Base-by-base conservation (phyloP, 2,329 filamentous ascomycete species). In the Zasmidium cellare region DNA sequence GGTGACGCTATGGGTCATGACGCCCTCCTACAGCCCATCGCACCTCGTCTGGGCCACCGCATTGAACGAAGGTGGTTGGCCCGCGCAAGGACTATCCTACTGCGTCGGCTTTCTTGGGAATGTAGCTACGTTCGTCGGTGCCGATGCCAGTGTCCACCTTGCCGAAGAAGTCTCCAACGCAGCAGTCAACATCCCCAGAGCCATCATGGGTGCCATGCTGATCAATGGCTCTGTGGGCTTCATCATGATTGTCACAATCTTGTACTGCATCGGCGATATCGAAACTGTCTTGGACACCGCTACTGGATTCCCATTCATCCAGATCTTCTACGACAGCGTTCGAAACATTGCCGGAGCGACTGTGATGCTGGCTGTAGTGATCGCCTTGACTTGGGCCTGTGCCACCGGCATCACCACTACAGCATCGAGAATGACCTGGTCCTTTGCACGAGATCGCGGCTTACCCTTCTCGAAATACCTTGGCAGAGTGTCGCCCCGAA, bases 151-250 rank as follows among this genome's bases (percentile, higher is more conserved):
- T 14, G 75, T 75, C 7, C 77, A 79, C 61, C 75, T 80, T 67
- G 77, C 79, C 5, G 81, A 83, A 65, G 81, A 83, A 64, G 77
- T 82, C 24, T 71, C 76, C 48, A 75, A 80, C 50, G 78, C 81
- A 0, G 75, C 78, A 1, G 65, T 75, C 9, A 75, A 79, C 46
- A 76, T 83, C 1, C 81, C 80, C 1, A 67, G 73, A 58, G 77
- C 77, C 3, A 81, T 83, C 67, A 73, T 82, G 35, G 75, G 74
- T 51, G 77, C 76, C 3, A 75, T 79, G 51, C 52, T 78, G 16
- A 71, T 82, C 56, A 83, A 82, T 56, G 80, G 79, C 2, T 64
- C 66, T 1, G 68, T 81, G 9, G 80, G 79, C 2, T 77, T 82
- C 58, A 58, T 75, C 47, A 79, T 78, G 68, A 65, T 77, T 20